Evolutionary conservation across 75 land plant species (phyloP), one percentile per base, ranked within the genome.

Genomic region (Pseudotsuga menziesii): DNA sequence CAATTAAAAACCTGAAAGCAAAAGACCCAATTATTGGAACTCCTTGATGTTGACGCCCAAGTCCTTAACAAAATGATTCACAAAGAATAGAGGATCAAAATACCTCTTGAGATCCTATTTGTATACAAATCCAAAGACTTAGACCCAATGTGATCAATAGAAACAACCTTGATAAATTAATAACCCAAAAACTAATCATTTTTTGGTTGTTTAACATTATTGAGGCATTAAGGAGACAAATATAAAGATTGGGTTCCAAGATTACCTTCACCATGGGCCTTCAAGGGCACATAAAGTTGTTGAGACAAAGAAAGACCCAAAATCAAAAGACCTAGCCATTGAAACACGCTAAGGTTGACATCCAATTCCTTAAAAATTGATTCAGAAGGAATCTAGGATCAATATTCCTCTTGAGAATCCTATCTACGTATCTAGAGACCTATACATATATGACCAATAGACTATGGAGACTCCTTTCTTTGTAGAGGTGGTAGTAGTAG

Each of bases 241-340:
- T 93, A 79, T 59, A 96, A 70, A 0, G 97, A 92, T 75, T 96
- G 6, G 6, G 96, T 91, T 1, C 96, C 96, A 77, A 96, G 80
- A 60, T 79, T 78, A 5, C 96, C 98, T 78, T 96, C 94, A 15
- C 92, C 97, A 74, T 96, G 90, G 29, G 92, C 94, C 88, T 88
- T 85, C 44, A 93, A 77, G 17, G 97, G 89, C 70, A 93, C 71
- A 78, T 93, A 96, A 27, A 96, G 88, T 85, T 96, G 98, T 36
- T 96, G 98, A 58, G 94, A 94, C 74, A 96, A 78, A 1, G 92
- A 94, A 75, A 96, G 82, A 39, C 98, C 98, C 9, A 97, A 94
- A 56, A 96, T 73, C 20, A 88, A 80, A 58, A 96, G 64, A 26
- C 90, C 91, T 91, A 91, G 85, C 22, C 74, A 75, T 78, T 88